A percentile compares a stretch with the other conserved stretches of the same genome.
Evolutionary conservation across 202 grass and related monocot species (phyloP).

Genomic region (Brachypodium distachyon): DNA sequence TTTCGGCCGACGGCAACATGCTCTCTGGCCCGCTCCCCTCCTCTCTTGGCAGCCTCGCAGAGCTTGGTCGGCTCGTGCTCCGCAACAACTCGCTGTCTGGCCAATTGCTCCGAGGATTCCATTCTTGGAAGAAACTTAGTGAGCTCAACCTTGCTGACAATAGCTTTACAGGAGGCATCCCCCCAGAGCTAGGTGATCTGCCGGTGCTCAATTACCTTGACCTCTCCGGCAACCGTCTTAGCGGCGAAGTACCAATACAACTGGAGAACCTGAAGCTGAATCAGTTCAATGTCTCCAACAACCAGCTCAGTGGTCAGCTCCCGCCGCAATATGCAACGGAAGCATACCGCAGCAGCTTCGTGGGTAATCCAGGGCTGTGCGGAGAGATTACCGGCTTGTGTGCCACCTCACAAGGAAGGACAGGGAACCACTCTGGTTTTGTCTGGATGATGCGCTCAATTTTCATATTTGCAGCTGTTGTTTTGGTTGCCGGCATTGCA

Average conservation of each 20-base stretch:
- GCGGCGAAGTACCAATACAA: conserved; percentile 48
- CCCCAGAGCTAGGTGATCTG: conserved; percentile 59
- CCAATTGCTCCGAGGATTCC: conserved; percentile 57
- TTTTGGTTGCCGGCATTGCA: conserved; percentile 36
- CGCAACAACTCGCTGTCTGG: conserved; percentile 68
- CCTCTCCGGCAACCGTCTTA: conserved; percentile 60
- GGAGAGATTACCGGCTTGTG: conserved; percentile 32
- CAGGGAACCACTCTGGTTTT: neutral
- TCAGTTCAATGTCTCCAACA: conserved; percentile 73
- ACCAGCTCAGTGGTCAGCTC: conserved; percentile 60
- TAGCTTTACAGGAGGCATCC: conserved; percentile 47
- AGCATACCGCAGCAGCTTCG: conserved; percentile 55
- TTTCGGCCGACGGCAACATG: conserved; percentile 67
- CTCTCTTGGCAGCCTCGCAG: conserved; percentile 38
- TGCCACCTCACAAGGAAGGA: neutral
- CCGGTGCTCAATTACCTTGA: conserved; percentile 85
- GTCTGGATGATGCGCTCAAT: conserved; percentile 56
- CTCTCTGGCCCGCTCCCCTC: conserved; percentile 62
- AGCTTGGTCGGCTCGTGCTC: conserved; percentile 66
- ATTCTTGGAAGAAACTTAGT: conserved; percentile 69
- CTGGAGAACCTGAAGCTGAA: conserved; percentile 85
- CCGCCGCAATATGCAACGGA: conserved; percentile 46
- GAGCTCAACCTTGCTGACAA: conserved; percentile 75
- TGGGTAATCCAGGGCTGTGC: conserved; percentile 68
- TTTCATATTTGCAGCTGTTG: conserved; percentile 42